These are phyloP conservation scores for Pugionium cornutum DNA, from an alignment of 345 rosid genomes.

Conservation along the genomic window DNA sequence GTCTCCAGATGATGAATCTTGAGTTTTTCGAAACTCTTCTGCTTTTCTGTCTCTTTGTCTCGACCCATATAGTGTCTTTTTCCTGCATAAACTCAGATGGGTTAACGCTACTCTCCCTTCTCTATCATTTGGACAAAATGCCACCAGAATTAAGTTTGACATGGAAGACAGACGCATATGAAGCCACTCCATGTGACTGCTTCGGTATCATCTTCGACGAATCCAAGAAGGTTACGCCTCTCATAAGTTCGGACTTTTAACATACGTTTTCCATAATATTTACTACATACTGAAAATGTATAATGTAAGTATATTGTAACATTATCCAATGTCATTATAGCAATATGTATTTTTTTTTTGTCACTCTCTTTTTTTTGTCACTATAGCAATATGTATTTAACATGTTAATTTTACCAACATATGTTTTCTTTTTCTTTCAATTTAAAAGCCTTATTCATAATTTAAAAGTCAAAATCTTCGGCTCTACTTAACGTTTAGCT, in stretches of 20 bases:
- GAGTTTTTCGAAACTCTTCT: background rate
- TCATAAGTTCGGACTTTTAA: conserved; percentile 42
- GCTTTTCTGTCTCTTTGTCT: conserved; percentile 25
- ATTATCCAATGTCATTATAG: background rate
- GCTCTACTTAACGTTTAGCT: background rate
- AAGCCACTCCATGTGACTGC: conserved; percentile 62
- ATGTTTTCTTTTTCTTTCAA: background rate
- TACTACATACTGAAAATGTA: background rate
- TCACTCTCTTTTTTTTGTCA: too few relatives aligned
- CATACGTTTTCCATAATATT: conserved; percentile 4
- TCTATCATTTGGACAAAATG: conserved; percentile 48
- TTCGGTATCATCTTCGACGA: conserved; percentile 54
- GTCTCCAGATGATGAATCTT: conserved; percentile 29
- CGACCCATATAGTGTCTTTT: conserved; percentile 7
- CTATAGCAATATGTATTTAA: too few relatives aligned
- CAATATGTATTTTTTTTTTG: background rate
- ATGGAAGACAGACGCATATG: conserved; percentile 52
- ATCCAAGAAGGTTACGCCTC: conserved; percentile 39
- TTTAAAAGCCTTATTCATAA: too few relatives aligned
- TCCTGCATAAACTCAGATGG: conserved; percentile 54
- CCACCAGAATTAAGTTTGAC: conserved; percentile 45
- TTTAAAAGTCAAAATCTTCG: background rate
- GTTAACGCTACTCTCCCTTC: conserved; percentile 49
- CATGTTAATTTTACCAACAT: conserved; percentile 6
- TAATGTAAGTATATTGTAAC: background rate